Evolutionary conservation across 257 asterid genomes (phyloP).

Genomic region (Apocynum venetum): DNA sequence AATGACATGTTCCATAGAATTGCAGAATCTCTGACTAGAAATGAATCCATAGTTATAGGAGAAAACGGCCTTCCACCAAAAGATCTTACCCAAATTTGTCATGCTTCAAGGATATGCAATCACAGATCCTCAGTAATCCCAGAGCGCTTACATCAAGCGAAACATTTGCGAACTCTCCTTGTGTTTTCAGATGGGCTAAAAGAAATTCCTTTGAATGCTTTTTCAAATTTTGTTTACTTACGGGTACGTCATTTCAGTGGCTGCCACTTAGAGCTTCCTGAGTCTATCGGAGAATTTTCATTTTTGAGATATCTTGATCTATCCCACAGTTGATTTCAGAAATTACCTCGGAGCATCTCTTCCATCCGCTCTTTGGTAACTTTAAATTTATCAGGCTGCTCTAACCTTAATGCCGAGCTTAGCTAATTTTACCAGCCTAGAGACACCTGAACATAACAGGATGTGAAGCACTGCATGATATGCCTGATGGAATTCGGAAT

Average conservation of each 20-base stretch:
- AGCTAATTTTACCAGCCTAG: slow-evolving; percentile 12
- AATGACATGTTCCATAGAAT: slow-evolving; percentile 11
- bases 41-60: slow-evolving; percentile 2
- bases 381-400: slow-evolving; percentile 12
- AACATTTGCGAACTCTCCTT: slow-evolving; percentile 17
- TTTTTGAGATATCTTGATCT: slow-evolving; percentile 26
- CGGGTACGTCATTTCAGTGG: slow-evolving; percentile 6
- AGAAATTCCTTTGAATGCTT: slow-evolving; percentile 1
- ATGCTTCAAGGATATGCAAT: slow-evolving; percentile 7
- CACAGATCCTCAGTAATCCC: neutral
- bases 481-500: slow-evolving; percentile 21
- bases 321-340: slow-evolving; percentile 10
- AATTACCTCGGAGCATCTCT: slow-evolving; percentile 14
- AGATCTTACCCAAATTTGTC: slow-evolving; percentile 5
- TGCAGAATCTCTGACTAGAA: slow-evolving; percentile 12
- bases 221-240: slow-evolving; percentile 6
- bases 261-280: slow-evolving; percentile 8
- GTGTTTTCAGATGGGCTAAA: slow-evolving; percentile 1
- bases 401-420: slow-evolving; percentile 13
- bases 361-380: slow-evolving; percentile 17
- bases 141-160: neutral
- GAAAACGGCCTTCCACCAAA: neutral
- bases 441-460: slow-evolving; percentile 27
- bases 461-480: slow-evolving; percentile 13
- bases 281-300: slow-evolving; percentile 10